Evolutionary conservation across 2,329 filamentous ascomycete species (phyloP), one percentile per base, ranked within the genome.

Genomic region (Colletotrichum sp.): DNA sequence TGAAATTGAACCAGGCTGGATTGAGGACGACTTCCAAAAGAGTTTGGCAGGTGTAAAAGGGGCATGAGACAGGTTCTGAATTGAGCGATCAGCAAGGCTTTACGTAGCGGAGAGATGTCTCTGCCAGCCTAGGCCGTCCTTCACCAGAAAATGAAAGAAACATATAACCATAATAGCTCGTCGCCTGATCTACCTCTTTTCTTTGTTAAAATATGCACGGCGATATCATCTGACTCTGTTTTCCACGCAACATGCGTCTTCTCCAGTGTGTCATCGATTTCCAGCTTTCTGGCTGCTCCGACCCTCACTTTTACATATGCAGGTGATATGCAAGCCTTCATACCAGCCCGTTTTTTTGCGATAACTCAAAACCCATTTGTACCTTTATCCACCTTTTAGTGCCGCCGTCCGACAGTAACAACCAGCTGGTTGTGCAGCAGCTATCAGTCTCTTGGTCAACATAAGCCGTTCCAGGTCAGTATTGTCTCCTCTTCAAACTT

Each of bases 291-390:
- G 16, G 30, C 32, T 16, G 6, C 32, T 44, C 16, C 44, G 16
- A 63, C 39, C 30, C 68, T 30, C 8, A 28, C 18, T 39, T 67
- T 60, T 22, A 36, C 62, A 24, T 62, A 72, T 67, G 68, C 72
- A 62, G 44, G 60, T 71, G 26, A 60, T 65, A 52, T 68, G 72
- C 68, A 72, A 55, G 68, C 55, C 44, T 63, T 67, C 62, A 44
- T 62, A 44, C 59, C 36, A 67, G 22, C 63, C 39, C 39, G 15
- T 13, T 62, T n/a, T 24, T 66, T 34, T 13, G 67, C 10, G 18
- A 36, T 24, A n/a, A 36, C n/a, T 15, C 34, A 57, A 62, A 44
- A 44, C 34, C 16, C n/a, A 28, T 44, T 32, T 32, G n/a, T 22
- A 48, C n/a, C 44, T 22, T 48, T 48, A 48, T 22, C 44, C 44